Base-by-base conservation (phyloP, 2,329 filamentous ascomycete genomes). In the Sporothrix curviconia region DNA sequence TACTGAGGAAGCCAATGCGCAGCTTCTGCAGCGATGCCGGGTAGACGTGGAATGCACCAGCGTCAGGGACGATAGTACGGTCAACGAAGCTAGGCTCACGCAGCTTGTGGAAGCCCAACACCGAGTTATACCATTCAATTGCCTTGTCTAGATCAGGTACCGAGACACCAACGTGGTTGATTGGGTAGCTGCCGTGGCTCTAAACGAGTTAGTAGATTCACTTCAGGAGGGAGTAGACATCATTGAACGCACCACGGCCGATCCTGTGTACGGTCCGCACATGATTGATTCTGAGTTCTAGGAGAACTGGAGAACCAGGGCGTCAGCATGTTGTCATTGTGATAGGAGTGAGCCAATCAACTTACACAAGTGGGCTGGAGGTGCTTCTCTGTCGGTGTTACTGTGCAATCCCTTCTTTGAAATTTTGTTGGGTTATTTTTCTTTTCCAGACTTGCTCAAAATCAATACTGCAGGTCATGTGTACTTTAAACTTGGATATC, bases 101-200 rank as follows among this genome's bases (percentile, higher is more conserved):
- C 12, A 55, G 32, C 42, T 55, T 42, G 19, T 55, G 52, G 25
- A 58, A 58, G 32, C 56, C 56, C 12, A 58, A 34, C 2, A 53
- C n/a, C 12, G 28, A 36, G 4, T 28, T 22, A 25, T 58, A 58
- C 56, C 56, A 58, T 1, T 49, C 37, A 7, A 28, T 24, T 9
- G 50, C 56, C 12, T 43, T 44, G 17, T 58, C 50, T 11, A 58
- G 19, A 25, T 55, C 34, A 6, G 56, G 42, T 8, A 58, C 56
- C 7, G 56, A 58, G 5, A 58, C n/a, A 9, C 30, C 56, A 5
- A 58, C 42, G 19, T 58, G 56, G 36, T 58, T 58, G 1, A 55
- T 3, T 2, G 52, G 52, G 11, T 55, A 55, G 15, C 17, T 55
- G 22, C 52, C 52, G 32, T 55, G 52, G 40, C 22, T 17, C 49